Evolutionary conservation across 345 rosid genomes (phyloP).

Genomic region (Ricinus communis): DNA sequence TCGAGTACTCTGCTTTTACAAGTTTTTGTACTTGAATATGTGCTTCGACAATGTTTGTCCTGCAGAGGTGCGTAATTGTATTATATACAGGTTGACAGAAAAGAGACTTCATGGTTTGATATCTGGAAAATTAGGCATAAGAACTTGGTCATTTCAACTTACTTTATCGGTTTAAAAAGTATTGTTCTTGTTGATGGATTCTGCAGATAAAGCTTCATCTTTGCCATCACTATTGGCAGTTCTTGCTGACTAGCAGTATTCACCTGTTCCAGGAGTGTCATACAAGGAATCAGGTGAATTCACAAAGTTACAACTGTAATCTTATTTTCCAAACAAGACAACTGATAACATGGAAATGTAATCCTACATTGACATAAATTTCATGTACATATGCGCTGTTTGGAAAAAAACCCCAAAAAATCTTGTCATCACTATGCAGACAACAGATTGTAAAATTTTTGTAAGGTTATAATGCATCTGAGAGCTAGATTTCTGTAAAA

Average conservation of each 20-base stretch:
- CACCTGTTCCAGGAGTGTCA: constrained; percentile 48
- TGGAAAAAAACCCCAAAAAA: background rate
- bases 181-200: constrained; percentile 80
- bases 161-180: constrained; percentile 94
- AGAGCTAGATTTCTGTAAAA: too few species aligned
- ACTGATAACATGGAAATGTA: too few species aligned
- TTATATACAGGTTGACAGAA: background rate
- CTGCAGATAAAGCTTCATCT: constrained; percentile 92
- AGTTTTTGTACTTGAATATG: constrained; percentile 76
- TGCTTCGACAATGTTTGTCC: constrained; percentile 97
- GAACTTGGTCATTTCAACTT: constrained; percentile 32
- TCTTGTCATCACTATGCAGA: background rate
- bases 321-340: background rate
- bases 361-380: too few species aligned
- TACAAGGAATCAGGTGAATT: constrained; percentile 5
- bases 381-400: background rate
- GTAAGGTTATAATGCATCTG: too few species aligned
- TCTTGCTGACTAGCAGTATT: constrained; percentile 68
- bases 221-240: constrained; percentile 64
- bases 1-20: constrained; percentile 67
- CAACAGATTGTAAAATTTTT: background rate
- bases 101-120: background rate
- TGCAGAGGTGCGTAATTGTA: constrained; percentile 27
- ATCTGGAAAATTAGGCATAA: background rate
- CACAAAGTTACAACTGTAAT: background rate